These are phyloP conservation scores for Huntiella bhutanensis DNA, from an alignment of 2,329 filamentous ascomycete species.

Conservation along the genomic window DNA sequence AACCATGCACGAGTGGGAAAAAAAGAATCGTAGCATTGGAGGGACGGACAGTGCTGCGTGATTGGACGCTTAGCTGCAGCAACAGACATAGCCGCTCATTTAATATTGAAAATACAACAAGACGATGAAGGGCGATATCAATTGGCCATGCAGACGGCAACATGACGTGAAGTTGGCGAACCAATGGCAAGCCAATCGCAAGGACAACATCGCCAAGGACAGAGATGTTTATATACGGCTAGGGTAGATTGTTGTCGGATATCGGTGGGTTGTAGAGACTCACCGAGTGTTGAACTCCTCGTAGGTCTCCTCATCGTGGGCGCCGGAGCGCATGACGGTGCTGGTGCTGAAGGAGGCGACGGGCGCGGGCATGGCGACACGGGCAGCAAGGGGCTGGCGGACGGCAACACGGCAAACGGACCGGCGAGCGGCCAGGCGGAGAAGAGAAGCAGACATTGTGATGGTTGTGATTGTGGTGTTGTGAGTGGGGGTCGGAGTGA, in stretches of 20 bases:
- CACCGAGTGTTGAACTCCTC: conserved; percentile 97
- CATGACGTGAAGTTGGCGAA: not conserved
- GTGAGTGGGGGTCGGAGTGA: conserved; percentile 17
- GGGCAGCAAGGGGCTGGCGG: conserved; percentile 40
- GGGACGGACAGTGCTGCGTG: not conserved
- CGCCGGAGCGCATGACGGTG: conserved; percentile 36
- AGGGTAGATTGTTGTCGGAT: not conserved
- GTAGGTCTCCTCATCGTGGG: conserved; percentile 88
- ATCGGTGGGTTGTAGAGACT: conserved; percentile 3
- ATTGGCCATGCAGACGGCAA: too few relatives aligned
- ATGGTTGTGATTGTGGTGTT: conserved; percentile 4
- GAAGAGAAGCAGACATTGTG: conserved; percentile 46
- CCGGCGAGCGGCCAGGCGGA: conserved; percentile 55
- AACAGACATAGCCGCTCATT: not conserved
- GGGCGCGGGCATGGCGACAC: conserved; percentile 31
- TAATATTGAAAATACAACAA: not conserved
- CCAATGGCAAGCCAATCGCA: too few relatives aligned
- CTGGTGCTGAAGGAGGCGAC: conserved; percentile 34
- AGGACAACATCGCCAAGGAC: too few relatives aligned
- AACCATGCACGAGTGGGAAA: not conserved
- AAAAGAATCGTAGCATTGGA: conserved; percentile 1
- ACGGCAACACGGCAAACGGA: conserved; percentile 38
- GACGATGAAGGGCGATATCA: too few relatives aligned
- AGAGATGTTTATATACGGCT: too few relatives aligned
- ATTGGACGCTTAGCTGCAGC: not conserved